Evolutionary conservation across 768 basidiomycete species (phyloP).

Genomic region (Amanita exitialis): DNA sequence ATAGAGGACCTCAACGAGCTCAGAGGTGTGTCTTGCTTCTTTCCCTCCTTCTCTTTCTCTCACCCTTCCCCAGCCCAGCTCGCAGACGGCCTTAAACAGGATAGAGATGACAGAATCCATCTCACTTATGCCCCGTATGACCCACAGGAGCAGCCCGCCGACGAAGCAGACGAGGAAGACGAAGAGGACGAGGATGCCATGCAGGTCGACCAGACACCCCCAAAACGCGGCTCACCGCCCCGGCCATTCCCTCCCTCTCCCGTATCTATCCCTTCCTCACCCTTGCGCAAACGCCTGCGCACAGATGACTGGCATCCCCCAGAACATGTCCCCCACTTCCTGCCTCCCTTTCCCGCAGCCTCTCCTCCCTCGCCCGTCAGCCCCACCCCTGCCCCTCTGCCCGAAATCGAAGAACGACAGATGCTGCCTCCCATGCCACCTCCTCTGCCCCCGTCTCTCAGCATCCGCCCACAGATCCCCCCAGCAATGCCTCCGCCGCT

Average conservation of each 20-base stretch:
- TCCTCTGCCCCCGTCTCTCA: not conserved
- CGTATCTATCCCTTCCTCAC: slow-evolving; percentile 46
- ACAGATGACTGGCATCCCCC: slow-evolving; percentile 51
- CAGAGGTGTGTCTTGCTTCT: slow-evolving; percentile 41
- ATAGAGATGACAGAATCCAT: slow-evolving; percentile 44
- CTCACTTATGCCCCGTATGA: slow-evolving; percentile 34
- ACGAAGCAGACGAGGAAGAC: slow-evolving; percentile 9
- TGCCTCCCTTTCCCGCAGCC: slow-evolving; percentile 55
- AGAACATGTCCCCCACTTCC: slow-evolving; percentile 51
- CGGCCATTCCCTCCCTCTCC: slow-evolving; percentile 38
- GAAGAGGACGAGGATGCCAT: slow-evolving; percentile 21
- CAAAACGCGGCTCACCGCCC: slow-evolving; percentile 15
- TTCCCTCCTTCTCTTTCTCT: slow-evolving; percentile 11
- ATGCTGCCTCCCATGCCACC: slow-evolving; percentile 18
- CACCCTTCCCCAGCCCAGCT: slow-evolving; percentile 41
- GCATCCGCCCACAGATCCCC: not conserved
- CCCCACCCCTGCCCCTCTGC: slow-evolving; percentile 15
- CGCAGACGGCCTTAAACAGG: slow-evolving; percentile 42
- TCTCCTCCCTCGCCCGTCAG: slow-evolving; percentile 21
- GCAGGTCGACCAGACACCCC: slow-evolving; percentile 20
- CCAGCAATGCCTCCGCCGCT: not conserved
- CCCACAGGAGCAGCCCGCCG: slow-evolving; percentile 19
- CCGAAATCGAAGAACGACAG: slow-evolving; percentile 24
- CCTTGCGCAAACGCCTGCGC: slow-evolving; percentile 47
- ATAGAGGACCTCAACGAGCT: slow-evolving; percentile 68